Evolutionary conservation across 164 flowering plant genomes (phyloP).

Genomic region (Buxus sempervirens): DNA sequence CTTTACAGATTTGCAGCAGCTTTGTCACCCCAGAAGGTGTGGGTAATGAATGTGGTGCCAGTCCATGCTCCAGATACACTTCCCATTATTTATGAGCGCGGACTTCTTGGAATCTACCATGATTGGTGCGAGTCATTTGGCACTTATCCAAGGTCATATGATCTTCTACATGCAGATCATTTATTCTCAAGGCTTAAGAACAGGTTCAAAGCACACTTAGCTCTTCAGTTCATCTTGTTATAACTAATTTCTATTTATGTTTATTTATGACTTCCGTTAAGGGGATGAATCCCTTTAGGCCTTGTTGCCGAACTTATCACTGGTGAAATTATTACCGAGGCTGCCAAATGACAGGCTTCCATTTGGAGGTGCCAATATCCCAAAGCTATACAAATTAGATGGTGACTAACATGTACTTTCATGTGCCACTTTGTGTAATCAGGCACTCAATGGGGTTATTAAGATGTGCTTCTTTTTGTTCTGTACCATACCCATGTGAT

Average conservation of each 20-base stretch:
- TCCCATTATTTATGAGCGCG: constrained; percentile 83
- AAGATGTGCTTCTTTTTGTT: not conserved
- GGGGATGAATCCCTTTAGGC: too few species aligned
- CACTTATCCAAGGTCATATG: constrained; percentile 89
- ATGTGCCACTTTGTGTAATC: too few species aligned
- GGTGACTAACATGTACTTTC: too few species aligned
- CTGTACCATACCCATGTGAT: too few species aligned
- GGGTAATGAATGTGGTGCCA: constrained; percentile 97
- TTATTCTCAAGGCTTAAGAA: constrained; percentile 83
- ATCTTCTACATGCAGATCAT: constrained; percentile 94
- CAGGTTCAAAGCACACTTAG: constrained; percentile 38
- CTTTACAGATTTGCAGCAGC: constrained; percentile 87
- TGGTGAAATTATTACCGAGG: too few species aligned
- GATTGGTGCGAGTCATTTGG: constrained; percentile 98
- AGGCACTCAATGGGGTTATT: too few species aligned
- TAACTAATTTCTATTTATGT: not conserved
- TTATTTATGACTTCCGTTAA: not conserved
- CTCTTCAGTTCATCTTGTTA: not conserved
- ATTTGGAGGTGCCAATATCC: too few species aligned
- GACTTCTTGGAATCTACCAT: constrained; percentile 82
- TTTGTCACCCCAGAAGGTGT: constrained; percentile 56
- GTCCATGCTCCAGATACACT: constrained; percentile 90
- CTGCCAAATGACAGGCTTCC: too few species aligned
- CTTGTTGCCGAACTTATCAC: too few species aligned
- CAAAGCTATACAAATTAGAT: too few species aligned